Evolutionary conservation across 2,329 filamentous ascomycete species (phyloP).

Genomic region (Colletotrichum australisinense): DNA sequence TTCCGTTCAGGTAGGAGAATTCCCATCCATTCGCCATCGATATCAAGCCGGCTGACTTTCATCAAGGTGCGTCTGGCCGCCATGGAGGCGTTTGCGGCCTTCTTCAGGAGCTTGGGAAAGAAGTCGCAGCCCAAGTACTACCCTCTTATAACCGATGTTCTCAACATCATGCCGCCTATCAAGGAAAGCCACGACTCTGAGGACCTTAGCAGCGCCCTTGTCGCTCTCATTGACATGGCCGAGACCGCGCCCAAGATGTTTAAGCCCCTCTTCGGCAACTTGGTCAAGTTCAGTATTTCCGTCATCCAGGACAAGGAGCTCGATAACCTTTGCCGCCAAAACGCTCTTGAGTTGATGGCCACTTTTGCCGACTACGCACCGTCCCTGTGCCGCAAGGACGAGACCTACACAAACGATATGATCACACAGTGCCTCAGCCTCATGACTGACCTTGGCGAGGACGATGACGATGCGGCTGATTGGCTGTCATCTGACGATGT

Average conservation of each 20-base stretch:
- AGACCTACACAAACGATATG: constrained; percentile 94
- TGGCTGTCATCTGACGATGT: constrained; percentile 95
- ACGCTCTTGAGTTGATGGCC: constrained; percentile 95
- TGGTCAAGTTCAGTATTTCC: constrained; percentile 92
- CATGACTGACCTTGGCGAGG: constrained; percentile 96
- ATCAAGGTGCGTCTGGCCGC: constrained; percentile 86
- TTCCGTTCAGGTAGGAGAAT: constrained; percentile 72
- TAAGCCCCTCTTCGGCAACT: constrained; percentile 89
- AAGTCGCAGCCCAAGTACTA: constrained; percentile 92
- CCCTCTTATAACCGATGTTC: constrained; percentile 85
- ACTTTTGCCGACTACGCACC: constrained; percentile 97
- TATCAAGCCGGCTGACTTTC: not conserved
- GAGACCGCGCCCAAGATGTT: constrained; percentile 98
- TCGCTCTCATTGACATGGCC: constrained; percentile 93
- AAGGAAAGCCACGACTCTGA: constrained; percentile 93
- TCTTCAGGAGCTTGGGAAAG: constrained; percentile 92
- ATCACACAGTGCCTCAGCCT: constrained; percentile 97
- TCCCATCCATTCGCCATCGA: not conserved
- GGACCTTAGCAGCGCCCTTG: constrained; percentile 87
- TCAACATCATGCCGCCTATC: constrained; percentile 94
- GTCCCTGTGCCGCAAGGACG: constrained; percentile 93
- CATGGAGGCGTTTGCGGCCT: constrained; percentile 96
- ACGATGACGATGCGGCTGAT: constrained; percentile 94
- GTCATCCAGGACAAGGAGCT: constrained; percentile 97
- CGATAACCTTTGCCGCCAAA: constrained; percentile 89